A percentile compares a stretch with the other conserved stretches of the same genome.
Evolutionary conservation across 306 rosid genomes (phyloP).

Genomic region (Cicer judaicum): DNA sequence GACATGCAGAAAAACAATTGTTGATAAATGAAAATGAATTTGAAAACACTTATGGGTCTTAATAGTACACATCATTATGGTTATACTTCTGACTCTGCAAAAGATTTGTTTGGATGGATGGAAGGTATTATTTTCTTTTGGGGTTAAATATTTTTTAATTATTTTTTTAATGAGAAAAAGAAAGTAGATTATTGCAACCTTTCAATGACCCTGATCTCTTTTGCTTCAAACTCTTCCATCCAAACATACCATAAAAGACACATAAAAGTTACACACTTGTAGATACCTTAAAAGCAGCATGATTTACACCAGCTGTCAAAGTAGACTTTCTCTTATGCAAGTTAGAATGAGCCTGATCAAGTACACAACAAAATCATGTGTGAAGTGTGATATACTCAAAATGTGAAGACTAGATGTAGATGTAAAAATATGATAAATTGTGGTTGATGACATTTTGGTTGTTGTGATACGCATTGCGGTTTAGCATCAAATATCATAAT

Average conservation of each 20-base stretch:
- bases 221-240: conserved; percentile 2
- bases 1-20: too few species aligned
- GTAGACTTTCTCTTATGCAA: conserved; percentile 46
- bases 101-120: not conserved
- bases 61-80: not conserved
- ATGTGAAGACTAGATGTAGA: not conserved
- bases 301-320: conserved; percentile 18
- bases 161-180: not conserved
- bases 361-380: conserved; percentile 12
- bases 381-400: not conserved
- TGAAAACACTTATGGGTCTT: not conserved
- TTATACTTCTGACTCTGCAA: not conserved
- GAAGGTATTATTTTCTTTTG: not conserved
- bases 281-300: conserved; percentile 48
- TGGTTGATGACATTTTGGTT: too few species aligned
- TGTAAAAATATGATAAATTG: too few species aligned
- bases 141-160: not conserved
- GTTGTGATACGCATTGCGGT: too few species aligned
- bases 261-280: conserved; percentile 5
- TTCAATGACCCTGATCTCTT: not conserved
- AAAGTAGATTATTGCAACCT: not conserved
- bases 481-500: too few species aligned
- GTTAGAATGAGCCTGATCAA: conserved; percentile 41
- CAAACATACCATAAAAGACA: not conserved
- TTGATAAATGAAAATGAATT: conserved; percentile 6